Conservation (phyloP, 1,284 basidiomycete genomes). For the Ceratobasidium sp. region DNA sequence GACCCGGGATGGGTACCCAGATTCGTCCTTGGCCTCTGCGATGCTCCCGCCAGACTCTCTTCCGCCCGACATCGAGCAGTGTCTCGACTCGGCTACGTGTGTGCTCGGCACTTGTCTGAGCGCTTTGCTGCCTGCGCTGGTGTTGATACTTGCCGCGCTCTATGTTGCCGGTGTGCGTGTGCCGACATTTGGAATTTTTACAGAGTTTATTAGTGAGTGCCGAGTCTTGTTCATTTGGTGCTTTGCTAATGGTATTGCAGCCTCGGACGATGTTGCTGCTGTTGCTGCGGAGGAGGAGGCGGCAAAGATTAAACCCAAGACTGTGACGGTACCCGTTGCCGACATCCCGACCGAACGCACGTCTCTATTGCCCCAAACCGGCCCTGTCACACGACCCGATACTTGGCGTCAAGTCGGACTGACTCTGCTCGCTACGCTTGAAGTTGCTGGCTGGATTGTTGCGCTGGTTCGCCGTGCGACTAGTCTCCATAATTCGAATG, state of each 20-base stretch:
- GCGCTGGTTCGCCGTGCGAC: conserved; percentile 12
- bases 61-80: conserved; percentile 44
- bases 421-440: conserved; percentile 22
- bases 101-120: conserved; percentile 21
- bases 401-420: conserved; percentile 37
- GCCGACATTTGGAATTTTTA: conserved; percentile 36
- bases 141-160: conserved; percentile 24
- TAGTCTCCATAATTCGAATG: not conserved
- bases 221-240: conserved; percentile 21
- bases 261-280: conserved; percentile 36
- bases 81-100: conserved; percentile 43
- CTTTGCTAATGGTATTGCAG: conserved; percentile 21
- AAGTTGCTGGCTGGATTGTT: conserved; percentile 34
- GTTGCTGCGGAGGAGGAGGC: conserved; percentile 41
- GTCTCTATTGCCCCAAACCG: conserved; percentile 30
- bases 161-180: conserved; percentile 23
- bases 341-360: conserved; percentile 45
- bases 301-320: conserved; percentile 27
- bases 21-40: not conserved
- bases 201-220: conserved; percentile 38
- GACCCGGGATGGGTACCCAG: too few species aligned
- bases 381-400: conserved; percentile 39
- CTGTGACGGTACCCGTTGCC: conserved; percentile 23
- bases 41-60: conserved; percentile 17
- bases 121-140: conserved; percentile 30